Evolutionary conservation across 1,139 yeast species (phyloP).

Genomic region (Meyerozyma guilliermondii): DNA sequence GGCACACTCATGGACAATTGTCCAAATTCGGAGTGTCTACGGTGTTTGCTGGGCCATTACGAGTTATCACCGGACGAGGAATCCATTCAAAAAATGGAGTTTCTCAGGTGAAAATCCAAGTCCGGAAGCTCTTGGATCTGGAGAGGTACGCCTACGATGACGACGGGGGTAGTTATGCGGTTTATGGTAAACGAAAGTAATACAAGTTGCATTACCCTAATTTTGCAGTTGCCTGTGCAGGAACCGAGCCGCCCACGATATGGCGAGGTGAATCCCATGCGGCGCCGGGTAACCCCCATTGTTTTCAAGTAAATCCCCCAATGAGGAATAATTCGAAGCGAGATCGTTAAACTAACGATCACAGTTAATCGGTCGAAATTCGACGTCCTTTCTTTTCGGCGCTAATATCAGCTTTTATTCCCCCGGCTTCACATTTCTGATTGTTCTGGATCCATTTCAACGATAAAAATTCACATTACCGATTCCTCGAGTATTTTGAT

Average conservation of each 20-base stretch:
- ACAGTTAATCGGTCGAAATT: not conserved
- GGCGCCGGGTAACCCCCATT: not conserved
- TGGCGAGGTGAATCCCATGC: too few relatives aligned
- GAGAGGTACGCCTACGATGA: conserved; percentile 40
- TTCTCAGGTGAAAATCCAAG: conserved; percentile 37
- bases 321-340: conserved; percentile 1
- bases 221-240: not conserved
- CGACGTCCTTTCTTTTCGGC: conserved; percentile 2
- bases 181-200: conserved; percentile 29
- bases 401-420: not conserved
- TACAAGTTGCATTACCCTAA: not conserved
- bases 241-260: too few relatives aligned
- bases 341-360: not conserved
- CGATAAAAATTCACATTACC: not conserved
- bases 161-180: conserved; percentile 36
- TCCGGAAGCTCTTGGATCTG: conserved; percentile 28
- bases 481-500: not conserved
- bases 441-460: not conserved
- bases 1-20: conserved; percentile 36
- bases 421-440: not conserved
- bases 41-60: conserved; percentile 30
- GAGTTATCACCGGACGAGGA: conserved; percentile 58
- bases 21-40: conserved; percentile 26
- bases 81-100: conserved; percentile 53
- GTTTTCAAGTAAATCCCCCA: not conserved